Percentiles rank a stretch among this genome's conserved stretches.
Evolutionary conservation across 257 asterid genomes (phyloP).

Genomic region (Gentiana macrophylla): DNA sequence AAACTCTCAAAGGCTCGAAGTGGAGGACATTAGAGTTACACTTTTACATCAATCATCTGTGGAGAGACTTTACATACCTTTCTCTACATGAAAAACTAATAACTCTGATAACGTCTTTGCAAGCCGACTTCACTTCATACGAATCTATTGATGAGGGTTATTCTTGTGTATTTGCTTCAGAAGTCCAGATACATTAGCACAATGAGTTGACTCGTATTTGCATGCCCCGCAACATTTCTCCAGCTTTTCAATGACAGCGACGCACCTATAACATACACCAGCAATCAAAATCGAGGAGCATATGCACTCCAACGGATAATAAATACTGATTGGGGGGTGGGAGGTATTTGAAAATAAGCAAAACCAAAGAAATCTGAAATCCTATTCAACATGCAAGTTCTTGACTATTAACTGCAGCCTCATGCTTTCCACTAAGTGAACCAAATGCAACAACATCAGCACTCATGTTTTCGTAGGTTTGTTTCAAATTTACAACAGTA

Average conservation of each 20-base stretch:
- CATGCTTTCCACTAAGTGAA: no score
- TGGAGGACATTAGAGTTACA: not conserved
- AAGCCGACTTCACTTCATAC: not conserved
- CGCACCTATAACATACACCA: slow-evolving; percentile 48
- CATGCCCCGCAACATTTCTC: slow-evolving; percentile 84
- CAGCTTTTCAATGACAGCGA: slow-evolving; percentile 61
- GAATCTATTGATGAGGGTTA: not conserved
- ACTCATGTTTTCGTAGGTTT: no score
- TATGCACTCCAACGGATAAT: no score
- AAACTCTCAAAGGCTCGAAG: not conserved
- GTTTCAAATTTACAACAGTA: no score
- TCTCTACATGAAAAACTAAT: not conserved
- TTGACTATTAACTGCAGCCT: no score
- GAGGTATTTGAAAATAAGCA: no score
- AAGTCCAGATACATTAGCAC: slow-evolving; percentile 74
- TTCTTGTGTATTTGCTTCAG: slow-evolving; percentile 68
- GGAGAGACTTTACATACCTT: not conserved
- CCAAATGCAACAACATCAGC: no score
- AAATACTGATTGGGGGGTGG: no score
- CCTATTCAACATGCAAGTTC: no score
- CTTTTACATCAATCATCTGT: no score
- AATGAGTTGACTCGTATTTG: slow-evolving; percentile 77
- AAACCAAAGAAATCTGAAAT: no score
- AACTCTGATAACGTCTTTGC: not conserved
- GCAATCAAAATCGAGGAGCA: no score